Evolutionary conservation across 768 basidiomycete species (phyloP).

Genomic region (Nidularia sp.): DNA sequence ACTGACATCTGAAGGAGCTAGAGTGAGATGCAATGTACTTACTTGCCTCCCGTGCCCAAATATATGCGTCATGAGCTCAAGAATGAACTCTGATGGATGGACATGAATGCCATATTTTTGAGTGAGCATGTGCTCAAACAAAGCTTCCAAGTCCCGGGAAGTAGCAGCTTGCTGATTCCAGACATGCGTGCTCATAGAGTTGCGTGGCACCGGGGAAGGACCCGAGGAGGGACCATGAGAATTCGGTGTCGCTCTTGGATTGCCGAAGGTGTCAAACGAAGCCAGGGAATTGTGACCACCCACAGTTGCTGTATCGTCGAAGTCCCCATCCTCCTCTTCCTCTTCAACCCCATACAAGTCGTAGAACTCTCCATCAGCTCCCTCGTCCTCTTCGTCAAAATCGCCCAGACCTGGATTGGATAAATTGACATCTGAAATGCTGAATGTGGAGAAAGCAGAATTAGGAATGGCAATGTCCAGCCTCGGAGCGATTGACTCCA

Average conservation of each 20-base stretch:
- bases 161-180: constrained; percentile 40
- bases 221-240: not conserved
- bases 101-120: constrained; percentile 49
- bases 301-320: constrained; percentile 17
- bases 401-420: constrained; percentile 20
- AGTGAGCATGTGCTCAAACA: constrained; percentile 60
- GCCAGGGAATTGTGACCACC: constrained; percentile 5
- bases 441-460: constrained; percentile 19
- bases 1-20: constrained; percentile 41
- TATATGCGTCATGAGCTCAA: constrained; percentile 37
- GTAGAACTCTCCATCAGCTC: constrained; percentile 15
- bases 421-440: constrained; percentile 13
- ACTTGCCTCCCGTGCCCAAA: constrained; percentile 53
- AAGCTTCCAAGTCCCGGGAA: constrained; percentile 44
- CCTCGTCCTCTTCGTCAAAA: constrained; percentile 11
- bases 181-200: constrained; percentile 7
- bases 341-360: constrained; percentile 18
- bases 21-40: constrained; percentile 46
- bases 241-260: not conserved
- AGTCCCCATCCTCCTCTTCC: constrained; percentile 22
- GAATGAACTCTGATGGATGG: constrained; percentile 44
- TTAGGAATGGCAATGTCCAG: constrained; percentile 19
- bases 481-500: constrained; percentile 8
- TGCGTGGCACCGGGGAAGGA: not conserved
- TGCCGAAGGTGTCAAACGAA: not conserved